A percentile compares a stretch with the other conserved stretches of the same genome.
These are phyloP conservation scores for Gilbertella persicaria DNA, from an alignment of 371 early-diverging fungal genomes.

Conservation along the genomic window DNA sequence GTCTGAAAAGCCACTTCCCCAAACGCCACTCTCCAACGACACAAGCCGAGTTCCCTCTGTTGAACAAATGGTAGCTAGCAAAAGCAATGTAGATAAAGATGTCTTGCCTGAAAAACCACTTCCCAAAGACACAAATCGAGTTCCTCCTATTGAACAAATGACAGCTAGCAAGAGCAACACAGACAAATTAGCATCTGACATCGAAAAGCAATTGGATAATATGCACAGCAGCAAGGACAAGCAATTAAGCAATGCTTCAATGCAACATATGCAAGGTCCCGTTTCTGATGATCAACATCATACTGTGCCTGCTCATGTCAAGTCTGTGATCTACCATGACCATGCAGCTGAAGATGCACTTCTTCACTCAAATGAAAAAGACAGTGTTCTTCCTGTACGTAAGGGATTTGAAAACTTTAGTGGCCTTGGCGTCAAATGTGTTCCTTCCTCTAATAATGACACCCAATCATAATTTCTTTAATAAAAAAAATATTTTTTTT, in stretches of 20 bases:
- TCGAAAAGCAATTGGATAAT: slow-evolving; percentile 10
- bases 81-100: too few species aligned
- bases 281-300: background rate
- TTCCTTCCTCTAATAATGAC: slow-evolving; percentile 1
- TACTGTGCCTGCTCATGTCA: background rate
- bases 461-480: too few species aligned
- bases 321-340: slow-evolving; percentile 1
- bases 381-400: slow-evolving; percentile 6
- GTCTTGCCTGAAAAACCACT: too few species aligned
- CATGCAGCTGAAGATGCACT: slow-evolving; percentile 6
- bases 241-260: background rate
- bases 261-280: slow-evolving; percentile 1
- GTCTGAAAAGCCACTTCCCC: too few species aligned
- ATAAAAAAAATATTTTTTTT: too few species aligned
- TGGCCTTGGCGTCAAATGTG: slow-evolving; percentile 21
- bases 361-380: too few species aligned
- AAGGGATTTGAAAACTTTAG: slow-evolving; percentile 19
- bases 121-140: background rate
- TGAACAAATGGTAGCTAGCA: too few species aligned
- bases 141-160: background rate
- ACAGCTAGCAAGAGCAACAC: background rate
- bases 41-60: too few species aligned
- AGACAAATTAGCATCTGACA: slow-evolving; percentile 3
- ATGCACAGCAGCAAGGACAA: slow-evolving; percentile 3
- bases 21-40: too few species aligned